Percentiles rank a stretch among this genome's conserved stretches.
These are phyloP conservation scores for Pseudocercospora cruenta DNA, from an alignment of 2,329 filamentous ascomycete species.

Conservation along the genomic window DNA sequence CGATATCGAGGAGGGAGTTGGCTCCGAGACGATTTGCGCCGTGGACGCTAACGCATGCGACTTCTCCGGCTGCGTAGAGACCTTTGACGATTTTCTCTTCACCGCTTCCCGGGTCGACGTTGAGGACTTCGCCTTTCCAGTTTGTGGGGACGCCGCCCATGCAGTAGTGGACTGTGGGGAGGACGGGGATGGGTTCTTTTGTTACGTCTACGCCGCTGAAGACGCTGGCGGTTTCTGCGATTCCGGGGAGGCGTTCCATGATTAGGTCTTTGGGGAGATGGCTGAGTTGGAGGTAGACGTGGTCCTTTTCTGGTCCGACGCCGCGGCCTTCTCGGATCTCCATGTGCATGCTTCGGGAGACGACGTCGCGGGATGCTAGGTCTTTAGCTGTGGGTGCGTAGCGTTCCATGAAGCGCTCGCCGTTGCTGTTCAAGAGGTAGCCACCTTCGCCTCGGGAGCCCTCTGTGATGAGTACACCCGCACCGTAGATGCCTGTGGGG, in stretches of 20 bases:
- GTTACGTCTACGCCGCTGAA: slow-evolving; percentile 57
- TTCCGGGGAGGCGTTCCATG: slow-evolving; percentile 52
- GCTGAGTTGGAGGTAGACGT: slow-evolving; percentile 53
- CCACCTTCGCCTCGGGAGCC: slow-evolving; percentile 56
- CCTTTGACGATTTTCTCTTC: slow-evolving; percentile 50
- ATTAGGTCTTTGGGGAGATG: slow-evolving; percentile 54
- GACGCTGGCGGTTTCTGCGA: slow-evolving; percentile 55
- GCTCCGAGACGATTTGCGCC: slow-evolving; percentile 54
- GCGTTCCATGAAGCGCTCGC: slow-evolving; percentile 57
- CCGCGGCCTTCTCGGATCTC: slow-evolving; percentile 54
- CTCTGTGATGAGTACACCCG: slow-evolving; percentile 56
- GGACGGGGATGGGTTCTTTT: slow-evolving; percentile 54
- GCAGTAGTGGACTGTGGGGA: slow-evolving; percentile 57
- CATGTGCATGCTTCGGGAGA: slow-evolving; percentile 53
- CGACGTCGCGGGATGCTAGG: slow-evolving; percentile 53
- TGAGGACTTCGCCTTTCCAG: slow-evolving; percentile 53
- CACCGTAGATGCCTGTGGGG: slow-evolving; percentile 55
- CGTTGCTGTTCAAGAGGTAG: slow-evolving; percentile 53
- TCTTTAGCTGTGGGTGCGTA: slow-evolving; percentile 57
- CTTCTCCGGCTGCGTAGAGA: slow-evolving; percentile 54
- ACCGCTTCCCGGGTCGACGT: slow-evolving; percentile 42
- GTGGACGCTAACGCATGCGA: slow-evolving; percentile 54
- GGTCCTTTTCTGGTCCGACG: slow-evolving; percentile 51
- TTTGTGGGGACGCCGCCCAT: slow-evolving; percentile 58
- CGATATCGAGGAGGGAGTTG: slow-evolving; percentile 55